Base-by-base conservation (phyloP, 2,329 filamentous ascomycete species). In the Colletotrichum chrysophilum region DNA sequence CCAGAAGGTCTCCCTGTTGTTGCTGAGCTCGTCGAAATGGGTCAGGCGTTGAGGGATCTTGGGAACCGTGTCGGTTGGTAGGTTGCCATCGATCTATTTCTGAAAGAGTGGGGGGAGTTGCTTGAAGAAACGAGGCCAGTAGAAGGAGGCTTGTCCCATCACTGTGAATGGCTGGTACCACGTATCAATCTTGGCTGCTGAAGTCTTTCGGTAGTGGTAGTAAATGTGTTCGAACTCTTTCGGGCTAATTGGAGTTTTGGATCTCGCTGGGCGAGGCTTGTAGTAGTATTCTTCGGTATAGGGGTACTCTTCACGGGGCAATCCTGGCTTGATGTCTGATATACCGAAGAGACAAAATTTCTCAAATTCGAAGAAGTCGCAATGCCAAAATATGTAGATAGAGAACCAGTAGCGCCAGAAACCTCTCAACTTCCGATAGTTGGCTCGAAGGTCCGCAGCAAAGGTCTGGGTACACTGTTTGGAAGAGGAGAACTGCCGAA, bases 311-410 rank as follows among this genome's bases (percentile, higher is more conserved):
- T 58, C 26, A 3, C 24, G 12, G 0, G 55, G 55, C 21, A 30
- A 16, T 9, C 24, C 55, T 16, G 55, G 55, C 0, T 24, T 4
- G 0, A 58, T 4, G 0, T 24, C 24, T 7, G 21, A 26, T 0
- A 28, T 18, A 3, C 16, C 34, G 13, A 36, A 0, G 34, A 16
- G n/a, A 1, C 13, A 14, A 1, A 14, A 30, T 14, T 26, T 58
- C 3, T 26, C 24, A 9, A 58, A 30, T 18, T 58, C 26, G 24
- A 30, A 58, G 14, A 58, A 30, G 4, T 58, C 55, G 14, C 55
- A 58, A 0, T 30, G 24, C 3, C 26, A 24, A 13, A 58, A 58
- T 2, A 10, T 58, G 24, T 58, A 58, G 14, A 30, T 16, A 2
- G 55, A 58, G 14, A 58, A 1, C n/a, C 24, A 26, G 14, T 30